A percentile compares a stretch with the other conserved stretches of the same genome.
phyloP scores from a whole-genome alignment of 2,329 filamentous ascomycete genomes.

The Pleoardoris graminearum region DNA sequence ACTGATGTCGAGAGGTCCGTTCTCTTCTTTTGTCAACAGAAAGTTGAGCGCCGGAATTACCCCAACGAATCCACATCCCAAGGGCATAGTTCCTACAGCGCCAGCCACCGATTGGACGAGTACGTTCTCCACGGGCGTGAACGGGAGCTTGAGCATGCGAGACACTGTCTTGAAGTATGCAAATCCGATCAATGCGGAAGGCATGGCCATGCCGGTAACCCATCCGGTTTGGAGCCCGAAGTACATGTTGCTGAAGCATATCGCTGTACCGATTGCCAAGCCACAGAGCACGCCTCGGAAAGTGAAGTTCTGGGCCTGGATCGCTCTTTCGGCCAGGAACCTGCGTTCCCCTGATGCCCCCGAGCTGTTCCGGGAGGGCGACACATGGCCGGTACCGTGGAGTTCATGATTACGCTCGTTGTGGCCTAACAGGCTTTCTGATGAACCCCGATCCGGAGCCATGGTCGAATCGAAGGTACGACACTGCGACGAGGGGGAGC shows the following conservation, averaged over 20 bases:
- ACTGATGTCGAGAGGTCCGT: constrained; percentile 72
- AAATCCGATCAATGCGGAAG: constrained; percentile 89
- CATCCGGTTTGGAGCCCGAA: constrained; percentile 93
- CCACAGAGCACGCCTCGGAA: constrained; percentile 78
- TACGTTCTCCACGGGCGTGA: constrained; percentile 94
- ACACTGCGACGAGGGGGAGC: background rate
- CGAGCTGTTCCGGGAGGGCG: constrained; percentile 17
- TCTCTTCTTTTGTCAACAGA: constrained; percentile 75
- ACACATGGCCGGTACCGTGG: constrained; percentile 21
- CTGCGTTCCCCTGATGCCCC: constrained; percentile 22
- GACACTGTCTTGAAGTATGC: constrained; percentile 85
- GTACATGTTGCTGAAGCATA: constrained; percentile 97
- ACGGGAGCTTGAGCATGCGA: constrained; percentile 74
- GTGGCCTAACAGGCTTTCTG: constrained; percentile 8
- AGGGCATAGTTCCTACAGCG: constrained; percentile 92
- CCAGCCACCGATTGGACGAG: constrained; percentile 95
- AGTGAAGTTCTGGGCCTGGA: constrained; percentile 74
- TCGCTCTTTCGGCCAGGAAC: constrained; percentile 38
- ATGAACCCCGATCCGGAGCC: constrained; percentile 42
- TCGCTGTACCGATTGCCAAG: constrained; percentile 81
- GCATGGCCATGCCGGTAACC: constrained; percentile 94
- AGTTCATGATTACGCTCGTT: constrained; percentile 26
- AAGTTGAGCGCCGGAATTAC: constrained; percentile 93
- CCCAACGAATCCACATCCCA: constrained; percentile 93
- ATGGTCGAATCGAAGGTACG: constrained; percentile 7